Evolutionary conservation across 2,329 filamentous ascomycete genomes (phyloP), one percentile per base, ranked within the genome.

Genomic region (Chaetothyriales sp.): DNA sequence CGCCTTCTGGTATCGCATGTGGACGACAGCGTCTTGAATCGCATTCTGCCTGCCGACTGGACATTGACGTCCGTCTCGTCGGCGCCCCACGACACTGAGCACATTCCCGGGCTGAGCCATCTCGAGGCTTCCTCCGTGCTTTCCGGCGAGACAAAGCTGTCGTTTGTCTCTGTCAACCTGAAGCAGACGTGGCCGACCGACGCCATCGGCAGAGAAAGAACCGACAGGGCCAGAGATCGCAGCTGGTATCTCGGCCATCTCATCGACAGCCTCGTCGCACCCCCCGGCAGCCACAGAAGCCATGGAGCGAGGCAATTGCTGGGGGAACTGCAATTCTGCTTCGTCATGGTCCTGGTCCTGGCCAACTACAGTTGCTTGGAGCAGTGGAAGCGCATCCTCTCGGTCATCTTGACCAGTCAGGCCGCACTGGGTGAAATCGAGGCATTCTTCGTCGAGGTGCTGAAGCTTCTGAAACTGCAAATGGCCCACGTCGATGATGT

Each of bases 281-380:
- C 46, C 1, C 52, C 57, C 56, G 43, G 63, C 65, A 48, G 63
- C 70, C 10, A 58, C 56, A 18, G 55, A 52, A 50, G 58, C 55
- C 47, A 51, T 2, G 66, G 67, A 8, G 69, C 71, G 54, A 50
- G 54, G 5, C 65, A 72, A 44, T 49, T 75, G 1, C 62, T 83
- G 13, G 80, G 78, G 15, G 80, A 83, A 60, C 60, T 83, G 51
- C 78, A 83, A 57, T 80, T 82, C 60, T 73, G 72, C 29, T 83
- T 83, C 58, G 64, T 82, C 8, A 81, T 80, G 75, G 70, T 80
- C 1, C 61, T 83, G 53, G 81, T 78, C 4, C 67, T 83, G 56
- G 80, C 80, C 68, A 83, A 83, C 61, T 81, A 77, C 62, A 81
- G 78, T 1, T 82, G 80, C 60, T 66, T 82, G 2, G 78, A 82